phyloP scores from a whole-genome alignment of 2,329 filamentous ascomycete species.

The Chaetomium sp. region DNA sequence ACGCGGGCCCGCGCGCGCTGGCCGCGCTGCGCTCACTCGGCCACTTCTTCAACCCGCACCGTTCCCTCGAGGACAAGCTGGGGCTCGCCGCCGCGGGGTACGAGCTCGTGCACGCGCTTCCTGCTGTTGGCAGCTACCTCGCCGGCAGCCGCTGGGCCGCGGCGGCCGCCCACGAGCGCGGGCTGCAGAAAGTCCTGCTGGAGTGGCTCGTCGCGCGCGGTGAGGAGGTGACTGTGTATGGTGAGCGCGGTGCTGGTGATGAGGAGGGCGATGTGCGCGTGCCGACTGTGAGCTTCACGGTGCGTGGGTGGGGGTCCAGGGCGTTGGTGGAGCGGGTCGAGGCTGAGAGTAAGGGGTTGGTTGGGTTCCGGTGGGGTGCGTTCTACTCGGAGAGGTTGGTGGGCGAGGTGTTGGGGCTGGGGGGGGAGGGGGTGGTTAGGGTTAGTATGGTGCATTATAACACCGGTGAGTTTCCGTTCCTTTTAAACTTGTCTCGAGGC shows the following conservation, averaged over 20 bases:
- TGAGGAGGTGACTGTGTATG: slow-evolving; percentile 56
- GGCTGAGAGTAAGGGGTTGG: slow-evolving; percentile 44
- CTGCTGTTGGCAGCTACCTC: slow-evolving; percentile 64
- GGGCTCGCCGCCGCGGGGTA: slow-evolving; percentile 71
- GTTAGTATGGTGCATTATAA: slow-evolving; percentile 70
- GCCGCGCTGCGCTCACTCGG: slow-evolving; percentile 56
- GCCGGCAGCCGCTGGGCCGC: slow-evolving; percentile 46
- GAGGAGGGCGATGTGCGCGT: slow-evolving; percentile 49
- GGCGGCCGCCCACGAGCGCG: slow-evolving; percentile 59
- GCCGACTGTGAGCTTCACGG: slow-evolving; percentile 65
- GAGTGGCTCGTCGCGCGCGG: slow-evolving; percentile 54
- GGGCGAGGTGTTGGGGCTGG: slow-evolving; percentile 57
- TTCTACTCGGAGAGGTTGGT: slow-evolving; percentile 64
- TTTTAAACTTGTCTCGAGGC: not conserved
- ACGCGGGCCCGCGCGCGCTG: slow-evolving; percentile 61
- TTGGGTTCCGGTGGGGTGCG: slow-evolving; percentile 63
- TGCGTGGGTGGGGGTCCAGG: slow-evolving; percentile 54
- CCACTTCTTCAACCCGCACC: slow-evolving; percentile 67
- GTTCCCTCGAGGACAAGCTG: slow-evolving; percentile 66
- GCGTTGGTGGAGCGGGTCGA: slow-evolving; percentile 60
- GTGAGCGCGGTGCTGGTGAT: slow-evolving; percentile 48
- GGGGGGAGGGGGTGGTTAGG: slow-evolving; percentile 62
- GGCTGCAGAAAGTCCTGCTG: slow-evolving; percentile 58
- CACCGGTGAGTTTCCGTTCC: slow-evolving; percentile 49
- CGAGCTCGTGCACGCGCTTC: slow-evolving; percentile 66